Base-by-base conservation (phyloP, 768 basidiomycete species). In the Pleurotus tuber-regium region DNA sequence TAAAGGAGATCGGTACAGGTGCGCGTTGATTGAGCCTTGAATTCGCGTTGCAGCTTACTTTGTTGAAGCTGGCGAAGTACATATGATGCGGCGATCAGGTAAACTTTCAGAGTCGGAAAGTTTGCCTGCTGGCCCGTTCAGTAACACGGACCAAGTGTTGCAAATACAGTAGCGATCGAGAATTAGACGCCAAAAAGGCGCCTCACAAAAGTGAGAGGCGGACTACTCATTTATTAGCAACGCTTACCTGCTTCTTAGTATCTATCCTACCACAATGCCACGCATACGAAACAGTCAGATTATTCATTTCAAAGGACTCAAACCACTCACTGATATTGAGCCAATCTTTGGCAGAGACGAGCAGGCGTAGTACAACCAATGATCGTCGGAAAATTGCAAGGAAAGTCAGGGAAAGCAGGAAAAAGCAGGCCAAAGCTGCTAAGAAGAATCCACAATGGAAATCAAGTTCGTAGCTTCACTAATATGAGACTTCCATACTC, bases 371-470 rank as follows among this genome's bases (percentile, higher is more conserved):
- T 18, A 79, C 81, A n/a, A 87, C 83, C 33, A 77, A 86, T 58
- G 79, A 89, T 53, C 83, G 91, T 21, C 77, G 78, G 41, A 91
- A 78, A 59, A 76, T 92, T 60, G 78, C 80, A 61, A 79, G 86
- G 62, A 92, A 94, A 68, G 80, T 83, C 35, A 71, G 80, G 23
- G 93, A 93, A 66, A 81, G 82, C 56, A 77, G 75, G 63, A 88
- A 84, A 72, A 96, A 96, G 73, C 72, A 72, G 43, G 78, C 77
- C 62, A 92, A 85, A 66, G 77, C 76, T 35, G 79, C 80, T 11
- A 92, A 91, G 73, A 90, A 86, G 66, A 88, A 87, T 68, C 70
- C 78, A 19, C 79, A 90, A 51, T 95, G 93, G 87, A 96, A 94
- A 73, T 87, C 87, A 48, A 89, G 93, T 93, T 63, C 59, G 85